Base-by-base conservation (phyloP, 2,329 filamentous ascomycete species). In the Monosporascus sp. region DNA sequence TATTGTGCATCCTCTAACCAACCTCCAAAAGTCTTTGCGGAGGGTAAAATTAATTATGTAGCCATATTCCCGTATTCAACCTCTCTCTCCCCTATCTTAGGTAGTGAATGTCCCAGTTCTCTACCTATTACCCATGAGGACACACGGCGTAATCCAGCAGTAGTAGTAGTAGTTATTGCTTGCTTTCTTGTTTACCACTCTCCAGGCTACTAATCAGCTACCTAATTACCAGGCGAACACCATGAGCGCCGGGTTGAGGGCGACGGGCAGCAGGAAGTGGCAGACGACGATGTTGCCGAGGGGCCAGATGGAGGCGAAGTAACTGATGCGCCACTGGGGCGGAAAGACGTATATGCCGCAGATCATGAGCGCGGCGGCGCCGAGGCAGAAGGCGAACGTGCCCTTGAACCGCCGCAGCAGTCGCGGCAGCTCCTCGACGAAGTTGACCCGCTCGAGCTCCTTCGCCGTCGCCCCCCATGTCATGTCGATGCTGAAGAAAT, bases 171-270 rank as follows among this genome's bases (percentile, higher is more conserved):
- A 47, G n/a, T n/a, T 27, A 8, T 14, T n/a, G 24, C n/a, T 27
- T n/a, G 44, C 44, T 17, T 25, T 20, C 20, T 17, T 5, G n/a
- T 14, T 51, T 62, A 34, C 31, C 31, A 14, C 31, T 9, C 11
- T 34, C 9, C 9, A 34, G 31, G 11, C 31, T 3, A 34, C 31
- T 5, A 14, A 11, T 9, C 31, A 14, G 4, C 31, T 34, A 34
- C 11, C 11, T 34, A 34, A 18, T 20, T 74, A 84, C 74, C 77
- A 84, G 45, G 77, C 81, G 62, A 84, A 83, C 64, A 77, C 74
- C 82, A 86, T 85, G 70, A 86, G 64, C 49, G 80, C 81, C 20
- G 83, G 83, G 60, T 86, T 86, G 55, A 86, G 68, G 52, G 74
- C 74, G 48, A 86, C 76, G 9, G 83, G 83, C 54, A 85, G 66